Percentiles rank a stretch among this genome's conserved stretches.
Conservation (phyloP, 192 early-diverging fungal species). For the Mortierella alpina region DNA sequence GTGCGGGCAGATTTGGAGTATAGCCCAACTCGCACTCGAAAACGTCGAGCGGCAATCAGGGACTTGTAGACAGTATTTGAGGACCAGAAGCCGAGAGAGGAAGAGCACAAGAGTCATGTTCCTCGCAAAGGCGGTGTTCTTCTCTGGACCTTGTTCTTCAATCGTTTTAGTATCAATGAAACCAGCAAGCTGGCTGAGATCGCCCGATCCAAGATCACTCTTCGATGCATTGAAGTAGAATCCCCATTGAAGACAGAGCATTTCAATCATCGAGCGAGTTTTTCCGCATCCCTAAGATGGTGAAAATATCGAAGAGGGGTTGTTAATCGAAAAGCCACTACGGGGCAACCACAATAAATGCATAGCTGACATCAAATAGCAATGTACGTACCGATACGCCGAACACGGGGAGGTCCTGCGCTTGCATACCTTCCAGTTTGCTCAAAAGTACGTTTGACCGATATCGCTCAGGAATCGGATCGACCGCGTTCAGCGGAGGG, state of each 20-base stretch:
- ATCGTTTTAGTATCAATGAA: slow-evolving; percentile 13
- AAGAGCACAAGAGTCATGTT: slow-evolving; percentile 35
- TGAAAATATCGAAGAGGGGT: background rate
- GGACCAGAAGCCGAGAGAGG: slow-evolving; percentile 24
- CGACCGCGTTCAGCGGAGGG: slow-evolving; percentile 1
- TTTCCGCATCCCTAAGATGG: slow-evolving; percentile 24
- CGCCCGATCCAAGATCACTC: slow-evolving; percentile 19
- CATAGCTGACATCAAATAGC: background rate
- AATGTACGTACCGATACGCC: background rate
- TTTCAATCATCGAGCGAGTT: slow-evolving; percentile 28
- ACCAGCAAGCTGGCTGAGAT: slow-evolving; percentile 23
- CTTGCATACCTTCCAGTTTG: slow-evolving; percentile 11
- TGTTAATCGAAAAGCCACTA: background rate
- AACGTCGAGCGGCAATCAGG: slow-evolving; percentile 18
- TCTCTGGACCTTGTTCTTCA: background rate
- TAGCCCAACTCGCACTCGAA: slow-evolving; percentile 30
- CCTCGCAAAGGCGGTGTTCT: slow-evolving; percentile 23
- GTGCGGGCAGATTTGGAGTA: slow-evolving; percentile 34
- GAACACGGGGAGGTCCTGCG: slow-evolving; percentile 24
- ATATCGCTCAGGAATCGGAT: slow-evolving; percentile 14
- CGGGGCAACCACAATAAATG: background rate
- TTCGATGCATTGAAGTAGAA: slow-evolving; percentile 39
- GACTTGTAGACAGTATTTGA: slow-evolving; percentile 25
- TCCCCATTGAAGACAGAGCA: slow-evolving; percentile 37
- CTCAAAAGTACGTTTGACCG: slow-evolving; percentile 17